Conservation (phyloP, 2,329 filamentous ascomycete species). For the Xylariaceae sp. region DNA sequence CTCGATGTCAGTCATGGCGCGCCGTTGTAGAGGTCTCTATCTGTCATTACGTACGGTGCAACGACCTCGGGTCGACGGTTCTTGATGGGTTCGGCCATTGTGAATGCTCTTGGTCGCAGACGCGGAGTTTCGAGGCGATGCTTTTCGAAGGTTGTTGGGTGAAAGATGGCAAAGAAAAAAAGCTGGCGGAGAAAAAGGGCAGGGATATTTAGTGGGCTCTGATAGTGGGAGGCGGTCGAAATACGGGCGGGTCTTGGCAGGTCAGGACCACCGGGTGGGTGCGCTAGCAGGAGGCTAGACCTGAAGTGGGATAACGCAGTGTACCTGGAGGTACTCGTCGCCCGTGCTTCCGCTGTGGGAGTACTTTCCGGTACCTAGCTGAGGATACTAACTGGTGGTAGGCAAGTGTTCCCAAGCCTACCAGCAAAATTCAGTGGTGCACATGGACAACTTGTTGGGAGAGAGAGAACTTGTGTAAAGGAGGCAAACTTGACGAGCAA, state of each 20-base stretch:
- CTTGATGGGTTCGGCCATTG: slow-evolving; percentile 60
- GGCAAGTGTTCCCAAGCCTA: background rate
- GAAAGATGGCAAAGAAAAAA: slow-evolving; percentile 23
- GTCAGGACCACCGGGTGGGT: slow-evolving; percentile 1
- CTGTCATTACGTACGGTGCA: slow-evolving; percentile 49
- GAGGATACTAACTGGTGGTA: background rate
- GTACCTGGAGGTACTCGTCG: background rate
- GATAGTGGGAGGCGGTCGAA: slow-evolving; percentile 23
- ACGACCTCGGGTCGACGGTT: slow-evolving; percentile 55
- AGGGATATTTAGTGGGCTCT: slow-evolving; percentile 21
- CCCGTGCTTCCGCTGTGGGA: background rate
- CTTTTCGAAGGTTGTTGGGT: slow-evolving; percentile 21
- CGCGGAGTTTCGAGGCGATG: slow-evolving; percentile 19
- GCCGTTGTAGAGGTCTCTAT: slow-evolving; percentile 20
- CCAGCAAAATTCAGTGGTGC: background rate
- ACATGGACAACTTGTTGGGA: background rate
- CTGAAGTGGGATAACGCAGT: background rate
- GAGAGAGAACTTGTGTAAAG: background rate
- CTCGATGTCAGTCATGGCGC: slow-evolving; percentile 28
- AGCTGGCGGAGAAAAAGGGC: slow-evolving; percentile 25
- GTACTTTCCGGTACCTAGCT: background rate
- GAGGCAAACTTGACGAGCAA: background rate
- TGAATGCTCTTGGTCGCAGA: slow-evolving; percentile 31
- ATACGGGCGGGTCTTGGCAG: slow-evolving; percentile 18
- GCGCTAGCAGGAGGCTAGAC: background rate